These are phyloP conservation scores for Russula brevipes DNA, from an alignment of 768 basidiomycete genomes.

Conservation along the genomic window DNA sequence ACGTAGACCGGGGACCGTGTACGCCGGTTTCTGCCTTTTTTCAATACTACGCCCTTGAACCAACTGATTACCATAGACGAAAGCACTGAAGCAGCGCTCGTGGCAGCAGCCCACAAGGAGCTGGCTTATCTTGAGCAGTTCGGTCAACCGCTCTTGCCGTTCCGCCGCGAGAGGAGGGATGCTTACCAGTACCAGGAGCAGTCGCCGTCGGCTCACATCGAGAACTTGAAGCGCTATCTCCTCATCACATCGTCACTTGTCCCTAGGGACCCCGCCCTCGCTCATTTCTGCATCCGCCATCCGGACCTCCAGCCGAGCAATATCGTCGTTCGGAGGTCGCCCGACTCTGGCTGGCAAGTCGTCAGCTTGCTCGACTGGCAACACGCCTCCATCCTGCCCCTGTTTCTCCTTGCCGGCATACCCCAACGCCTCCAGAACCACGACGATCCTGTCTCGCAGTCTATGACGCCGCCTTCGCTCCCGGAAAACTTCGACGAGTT, in stretches of 20 bases:
- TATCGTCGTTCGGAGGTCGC: constrained; percentile 43
- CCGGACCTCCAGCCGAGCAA: constrained; percentile 41
- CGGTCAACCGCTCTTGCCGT: constrained; percentile 44
- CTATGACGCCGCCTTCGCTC: constrained; percentile 37
- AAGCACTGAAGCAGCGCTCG: constrained; percentile 40
- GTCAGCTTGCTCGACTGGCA: constrained; percentile 50
- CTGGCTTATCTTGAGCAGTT: constrained; percentile 44
- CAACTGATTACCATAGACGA: constrained; percentile 38
- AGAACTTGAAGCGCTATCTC: constrained; percentile 47
- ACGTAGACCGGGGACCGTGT: constrained; percentile 50
- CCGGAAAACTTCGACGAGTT: constrained; percentile 42
- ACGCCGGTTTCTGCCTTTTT: constrained; percentile 35
- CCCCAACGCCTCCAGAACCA: constrained; percentile 45
- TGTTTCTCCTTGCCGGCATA: constrained; percentile 45
- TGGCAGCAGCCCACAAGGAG: constrained; percentile 43
- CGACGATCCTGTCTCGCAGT: constrained; percentile 38
- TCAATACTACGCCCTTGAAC: constrained; percentile 26
- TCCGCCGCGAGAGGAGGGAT: constrained; percentile 39
- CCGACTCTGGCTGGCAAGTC: constrained; percentile 40
- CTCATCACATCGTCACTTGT: constrained; percentile 43
- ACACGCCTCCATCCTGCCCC: constrained; percentile 49
- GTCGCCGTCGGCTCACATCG: constrained; percentile 40
- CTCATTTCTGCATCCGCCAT: constrained; percentile 46
- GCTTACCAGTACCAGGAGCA: constrained; percentile 43
- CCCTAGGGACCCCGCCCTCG: constrained; percentile 37